These are phyloP conservation scores for Rutstroemia sp. DNA, from an alignment of 2,329 filamentous ascomycete species.

Conservation along the genomic window DNA sequence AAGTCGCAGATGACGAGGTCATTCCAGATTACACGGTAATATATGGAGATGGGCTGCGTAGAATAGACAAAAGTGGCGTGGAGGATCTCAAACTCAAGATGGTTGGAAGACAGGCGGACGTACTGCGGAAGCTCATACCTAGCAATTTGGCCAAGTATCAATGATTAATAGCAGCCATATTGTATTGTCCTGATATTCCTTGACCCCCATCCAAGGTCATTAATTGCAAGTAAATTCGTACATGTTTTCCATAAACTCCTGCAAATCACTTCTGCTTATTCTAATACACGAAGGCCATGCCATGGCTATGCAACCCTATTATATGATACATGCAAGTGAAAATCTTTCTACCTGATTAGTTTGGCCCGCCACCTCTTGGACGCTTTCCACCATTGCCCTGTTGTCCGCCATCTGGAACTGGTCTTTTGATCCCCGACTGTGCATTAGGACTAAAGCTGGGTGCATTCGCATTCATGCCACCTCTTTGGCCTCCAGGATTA, in stretches of 20 bases:
- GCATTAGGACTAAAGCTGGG: slow-evolving; percentile 23
- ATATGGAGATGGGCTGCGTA: slow-evolving; percentile 54
- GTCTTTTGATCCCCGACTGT: slow-evolving; percentile 24
- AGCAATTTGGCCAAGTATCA: slow-evolving; percentile 40
- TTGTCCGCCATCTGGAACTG: slow-evolving; percentile 26
- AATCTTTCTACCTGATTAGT: slow-evolving; percentile 13
- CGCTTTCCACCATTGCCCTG: slow-evolving; percentile 36
- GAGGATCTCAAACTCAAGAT: slow-evolving; percentile 56
- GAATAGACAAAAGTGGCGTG: slow-evolving; percentile 52
- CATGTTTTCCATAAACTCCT: slow-evolving; percentile 8
- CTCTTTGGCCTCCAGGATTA: slow-evolving; percentile 17
- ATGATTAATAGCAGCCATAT: slow-evolving; percentile 13
- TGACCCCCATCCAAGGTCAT: not conserved
- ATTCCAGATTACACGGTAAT: slow-evolving; percentile 63
- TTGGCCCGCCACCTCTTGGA: slow-evolving; percentile 34
- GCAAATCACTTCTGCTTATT: not conserved
- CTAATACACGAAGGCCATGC: slow-evolving; percentile 20
- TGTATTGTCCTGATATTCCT: slow-evolving; percentile 1
- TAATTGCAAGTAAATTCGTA: slow-evolving; percentile 2
- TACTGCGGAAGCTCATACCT: slow-evolving; percentile 58
- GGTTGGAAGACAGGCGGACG: slow-evolving; percentile 60
- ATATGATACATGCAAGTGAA: slow-evolving; percentile 24
- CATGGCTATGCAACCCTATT: slow-evolving; percentile 20
- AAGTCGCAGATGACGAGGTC: slow-evolving; percentile 47
- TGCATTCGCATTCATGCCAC: slow-evolving; percentile 28